These are phyloP conservation scores for Kazachstania bromeliacearum DNA, from an alignment of 805 yeast species.

Conservation along the genomic window DNA sequence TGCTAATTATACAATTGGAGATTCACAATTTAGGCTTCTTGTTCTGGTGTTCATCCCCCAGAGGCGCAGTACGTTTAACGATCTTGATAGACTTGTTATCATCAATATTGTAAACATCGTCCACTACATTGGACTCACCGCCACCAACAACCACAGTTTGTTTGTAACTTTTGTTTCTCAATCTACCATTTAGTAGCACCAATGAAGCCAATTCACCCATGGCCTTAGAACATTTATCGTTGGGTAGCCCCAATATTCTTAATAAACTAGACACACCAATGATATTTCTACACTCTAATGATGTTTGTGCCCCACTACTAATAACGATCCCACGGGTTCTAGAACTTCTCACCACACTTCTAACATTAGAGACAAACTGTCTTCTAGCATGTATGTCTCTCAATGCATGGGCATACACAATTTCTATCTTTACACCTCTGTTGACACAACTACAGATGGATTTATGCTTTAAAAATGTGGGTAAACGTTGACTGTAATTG, in stretches of 20 bases:
- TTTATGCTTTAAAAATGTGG: constrained; percentile 74
- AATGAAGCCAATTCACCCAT: constrained; percentile 51
- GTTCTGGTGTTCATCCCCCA: background rate
- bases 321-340: constrained; percentile 71
- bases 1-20: too few species aligned
- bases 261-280: constrained; percentile 61
- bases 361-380: constrained; percentile 59
- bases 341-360: constrained; percentile 70
- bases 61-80: background rate
- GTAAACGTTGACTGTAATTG: constrained; percentile 53
- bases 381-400: constrained; percentile 38
- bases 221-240: constrained; percentile 49
- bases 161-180: constrained; percentile 66
- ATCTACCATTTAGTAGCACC: constrained; percentile 62
- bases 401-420: constrained; percentile 53
- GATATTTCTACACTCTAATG: constrained; percentile 54
- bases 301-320: constrained; percentile 59
- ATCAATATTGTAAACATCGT: constrained; percentile 9
- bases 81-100: background rate
- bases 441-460: constrained; percentile 74
- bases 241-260: constrained; percentile 60
- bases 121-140: constrained; percentile 27
- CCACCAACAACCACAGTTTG: constrained; percentile 59
- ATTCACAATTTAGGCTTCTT: background rate
- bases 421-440: constrained; percentile 75